phyloP scores from a whole-genome alignment of 805 yeast species.

The Myxozyma sirexii region DNA sequence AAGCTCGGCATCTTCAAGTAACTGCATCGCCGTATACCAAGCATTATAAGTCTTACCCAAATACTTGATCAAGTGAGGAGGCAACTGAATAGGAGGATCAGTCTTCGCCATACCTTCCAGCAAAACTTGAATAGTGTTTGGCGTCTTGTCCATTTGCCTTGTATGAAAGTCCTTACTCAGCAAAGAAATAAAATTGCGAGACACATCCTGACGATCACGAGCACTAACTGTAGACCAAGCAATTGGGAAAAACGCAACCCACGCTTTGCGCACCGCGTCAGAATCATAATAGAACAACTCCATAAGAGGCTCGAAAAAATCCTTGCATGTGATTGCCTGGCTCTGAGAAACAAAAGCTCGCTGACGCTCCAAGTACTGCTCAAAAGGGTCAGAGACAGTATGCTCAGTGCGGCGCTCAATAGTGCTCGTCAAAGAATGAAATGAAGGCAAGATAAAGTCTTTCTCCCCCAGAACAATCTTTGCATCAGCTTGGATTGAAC shows the following conservation, averaged over 20 bases:
- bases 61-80: conserved; percentile 91
- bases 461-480: conserved; percentile 50
- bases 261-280: conserved; percentile 74
- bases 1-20: conserved; percentile 71
- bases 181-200: conserved; percentile 75
- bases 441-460: conserved; percentile 48
- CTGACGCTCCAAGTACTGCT: conserved; percentile 35
- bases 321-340: conserved; percentile 51
- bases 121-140: conserved; percentile 83
- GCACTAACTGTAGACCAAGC: conserved; percentile 74
- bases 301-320: conserved; percentile 68
- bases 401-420: conserved; percentile 28
- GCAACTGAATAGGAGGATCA: conserved; percentile 68
- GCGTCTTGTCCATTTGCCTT: conserved; percentile 83
- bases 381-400: conserved; percentile 35
- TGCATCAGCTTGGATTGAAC: conserved; percentile 63
- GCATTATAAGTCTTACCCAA: conserved; percentile 84
- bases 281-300: conserved; percentile 83
- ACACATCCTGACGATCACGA: conserved; percentile 80
- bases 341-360: conserved; percentile 36
- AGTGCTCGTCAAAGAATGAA: conserved; percentile 28
- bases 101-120: conserved; percentile 76
- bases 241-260: conserved; percentile 83
- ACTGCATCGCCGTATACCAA: conserved; percentile 85
- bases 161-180: conserved; percentile 89